Percentiles rank a stretch among this genome's conserved stretches.
These are phyloP conservation scores for Chenopodium album DNA, from an alignment of 148 eudicot genomes.

Conservation along the genomic window DNA sequence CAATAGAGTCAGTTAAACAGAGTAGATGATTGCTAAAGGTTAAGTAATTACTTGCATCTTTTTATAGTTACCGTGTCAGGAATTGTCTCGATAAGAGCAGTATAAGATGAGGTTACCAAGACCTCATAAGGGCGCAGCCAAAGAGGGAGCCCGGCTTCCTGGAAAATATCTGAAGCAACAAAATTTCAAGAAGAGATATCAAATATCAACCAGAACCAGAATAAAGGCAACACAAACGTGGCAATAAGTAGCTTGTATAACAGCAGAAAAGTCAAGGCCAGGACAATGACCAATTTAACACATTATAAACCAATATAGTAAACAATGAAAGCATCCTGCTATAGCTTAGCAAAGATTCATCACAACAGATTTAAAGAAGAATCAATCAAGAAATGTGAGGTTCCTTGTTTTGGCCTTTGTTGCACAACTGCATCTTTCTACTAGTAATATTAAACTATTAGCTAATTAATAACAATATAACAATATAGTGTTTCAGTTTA, in stretches of 20 bases:
- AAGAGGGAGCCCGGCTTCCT: slow-evolving; percentile 98
- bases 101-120: slow-evolving; percentile 92
- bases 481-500: too few species aligned
- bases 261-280: neutral
- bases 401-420: too few species aligned
- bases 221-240: neutral
- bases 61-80: slow-evolving; percentile 79
- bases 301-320: neutral
- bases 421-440: too few species aligned
- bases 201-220: slow-evolving; percentile 1
- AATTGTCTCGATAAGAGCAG: slow-evolving; percentile 97
- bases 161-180: slow-evolving; percentile 76
- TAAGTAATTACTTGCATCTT: neutral
- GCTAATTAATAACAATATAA: too few species aligned
- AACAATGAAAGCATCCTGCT: neutral
- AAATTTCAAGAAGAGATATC: slow-evolving; percentile 11
- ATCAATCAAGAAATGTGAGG: too few species aligned
- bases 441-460: too few species aligned
- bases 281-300: neutral
- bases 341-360: neutral
- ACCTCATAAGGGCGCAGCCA: slow-evolving; percentile 99
- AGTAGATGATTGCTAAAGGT: neutral
- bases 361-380: too few species aligned
- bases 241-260: neutral
- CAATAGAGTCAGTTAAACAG: slow-evolving; percentile 9